These are phyloP conservation scores for Populus nigra DNA, from an alignment of 345 rosid species.

Conservation along the genomic window DNA sequence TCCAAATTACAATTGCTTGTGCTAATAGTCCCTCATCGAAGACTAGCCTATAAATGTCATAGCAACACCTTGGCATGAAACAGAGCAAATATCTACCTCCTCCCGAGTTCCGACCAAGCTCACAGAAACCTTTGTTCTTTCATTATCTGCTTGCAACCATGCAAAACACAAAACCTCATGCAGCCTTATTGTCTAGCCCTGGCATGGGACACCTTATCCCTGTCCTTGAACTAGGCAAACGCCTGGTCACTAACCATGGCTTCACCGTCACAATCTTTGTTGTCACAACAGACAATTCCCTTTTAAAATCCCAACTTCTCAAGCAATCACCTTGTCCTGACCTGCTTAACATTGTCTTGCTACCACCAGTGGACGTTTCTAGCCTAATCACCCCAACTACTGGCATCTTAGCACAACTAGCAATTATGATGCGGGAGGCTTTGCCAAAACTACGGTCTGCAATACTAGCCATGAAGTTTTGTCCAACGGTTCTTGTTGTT, in stretches of 20 bases:
- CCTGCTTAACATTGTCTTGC: not conserved
- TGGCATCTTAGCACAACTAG: not conserved
- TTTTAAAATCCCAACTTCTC: not conserved
- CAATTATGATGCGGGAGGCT: slow-evolving; percentile 5
- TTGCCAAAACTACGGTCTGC: not conserved
- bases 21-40: no score
- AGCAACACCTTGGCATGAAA: no score
- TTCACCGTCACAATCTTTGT: slow-evolving; percentile 9
- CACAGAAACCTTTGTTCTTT: no score
- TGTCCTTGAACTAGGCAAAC: slow-evolving; percentile 18
- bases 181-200: slow-evolving; percentile 11
- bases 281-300: slow-evolving; percentile 5
- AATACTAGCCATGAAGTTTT: not conserved
- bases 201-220: slow-evolving; percentile 22
- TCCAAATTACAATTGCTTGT: no score
- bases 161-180: slow-evolving; percentile 14
- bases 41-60: no score
- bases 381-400: not conserved
- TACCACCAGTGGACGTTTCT: slow-evolving; percentile 11
- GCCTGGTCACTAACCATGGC: slow-evolving; percentile 10
- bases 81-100: no score
- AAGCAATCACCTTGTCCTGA: not conserved
- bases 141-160: not conserved
- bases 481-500: slow-evolving; percentile 7
- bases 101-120: no score